Conservation (phyloP, 371 early-diverging fungal species). For the Chytridiales sp. region DNA sequence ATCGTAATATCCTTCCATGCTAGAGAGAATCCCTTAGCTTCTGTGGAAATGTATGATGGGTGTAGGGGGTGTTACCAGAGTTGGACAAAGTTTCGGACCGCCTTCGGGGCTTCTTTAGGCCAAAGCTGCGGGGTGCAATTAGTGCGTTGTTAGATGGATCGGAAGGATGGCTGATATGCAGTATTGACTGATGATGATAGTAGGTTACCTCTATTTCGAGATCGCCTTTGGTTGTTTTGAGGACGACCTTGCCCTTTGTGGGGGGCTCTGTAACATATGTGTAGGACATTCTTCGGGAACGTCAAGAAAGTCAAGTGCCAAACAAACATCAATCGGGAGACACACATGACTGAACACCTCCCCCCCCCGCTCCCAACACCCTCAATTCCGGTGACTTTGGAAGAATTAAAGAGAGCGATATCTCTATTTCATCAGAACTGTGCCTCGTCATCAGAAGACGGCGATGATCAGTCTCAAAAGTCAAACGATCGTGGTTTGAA, state of each 20-base stretch:
- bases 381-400: too few species aligned
- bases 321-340: too few species aligned
- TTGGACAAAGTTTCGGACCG: slow-evolving; percentile 91
- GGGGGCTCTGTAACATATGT: slow-evolving; percentile 50
- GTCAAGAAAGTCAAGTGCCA: too few species aligned
- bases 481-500: too few species aligned
- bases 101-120: slow-evolving; percentile 89
- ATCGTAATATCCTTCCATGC: slow-evolving; percentile 68
- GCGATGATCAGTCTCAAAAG: too few species aligned
- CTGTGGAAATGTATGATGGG: not conserved
- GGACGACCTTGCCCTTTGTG: slow-evolving; percentile 77
- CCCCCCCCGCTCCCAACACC: too few species aligned
- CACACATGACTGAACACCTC: too few species aligned
- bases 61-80: slow-evolving; percentile 53
- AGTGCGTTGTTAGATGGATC: not conserved
- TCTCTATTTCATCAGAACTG: too few species aligned
- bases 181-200: not conserved
- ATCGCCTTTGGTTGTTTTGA: slow-evolving; percentile 85
- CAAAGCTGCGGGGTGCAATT: slow-evolving; percentile 55
- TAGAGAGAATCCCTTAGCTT: not conserved
- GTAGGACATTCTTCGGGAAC: slow-evolving; percentile 42
- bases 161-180: not conserved
- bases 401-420: too few species aligned
- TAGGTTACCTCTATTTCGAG: slow-evolving; percentile 74
- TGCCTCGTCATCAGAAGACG: too few species aligned